A percentile compares a stretch with the other conserved stretches of the same genome.
phyloP scores from a whole-genome alignment of 306 rosid genomes.

The Fragaria nilgerrensis region DNA sequence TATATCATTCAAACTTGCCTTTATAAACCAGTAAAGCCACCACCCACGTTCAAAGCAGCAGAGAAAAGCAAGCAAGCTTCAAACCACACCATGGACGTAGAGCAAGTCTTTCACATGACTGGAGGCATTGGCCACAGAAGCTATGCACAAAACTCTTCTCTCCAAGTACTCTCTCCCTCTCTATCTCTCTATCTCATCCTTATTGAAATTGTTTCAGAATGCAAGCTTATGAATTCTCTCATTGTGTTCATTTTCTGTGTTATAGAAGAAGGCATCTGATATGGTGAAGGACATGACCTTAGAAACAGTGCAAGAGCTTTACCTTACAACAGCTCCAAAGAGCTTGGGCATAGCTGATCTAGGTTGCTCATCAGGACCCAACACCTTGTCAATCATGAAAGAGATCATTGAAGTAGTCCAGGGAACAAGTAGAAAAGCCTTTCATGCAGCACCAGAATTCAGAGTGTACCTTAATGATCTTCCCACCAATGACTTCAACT shows the following conservation, averaged over 20 bases:
- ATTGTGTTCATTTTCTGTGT: background rate
- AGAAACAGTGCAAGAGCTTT: conserved; percentile 58
- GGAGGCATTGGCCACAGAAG: conserved; percentile 89
- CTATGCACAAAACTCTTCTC: conserved; percentile 82
- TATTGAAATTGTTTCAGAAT: background rate
- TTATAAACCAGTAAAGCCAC: conserved; percentile 34
- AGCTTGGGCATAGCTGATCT: conserved; percentile 86
- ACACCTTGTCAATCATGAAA: conserved; percentile 66
- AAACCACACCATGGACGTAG: conserved; percentile 53
- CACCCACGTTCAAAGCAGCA: conserved; percentile 20
- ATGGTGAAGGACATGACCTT: conserved; percentile 75
- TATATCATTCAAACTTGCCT: conserved; percentile 34
- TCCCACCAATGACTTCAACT: conserved; percentile 93
- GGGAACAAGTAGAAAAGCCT: conserved; percentile 37
- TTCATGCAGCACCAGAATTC: conserved; percentile 50
- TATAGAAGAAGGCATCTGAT: conserved; percentile 75
- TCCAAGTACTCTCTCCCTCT: conserved; percentile 52
- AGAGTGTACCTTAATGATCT: conserved; percentile 86
- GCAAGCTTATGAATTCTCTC: background rate
- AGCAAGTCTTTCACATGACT: conserved; percentile 78
- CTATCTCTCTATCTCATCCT: background rate
- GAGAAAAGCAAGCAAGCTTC: conserved; percentile 16
- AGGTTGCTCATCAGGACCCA: conserved; percentile 94
- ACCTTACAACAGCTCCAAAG: conserved; percentile 52
- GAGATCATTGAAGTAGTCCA: conserved; percentile 66